phyloP scores from a whole-genome alignment of 345 rosid species.

The Gossypium herbaceum region DNA sequence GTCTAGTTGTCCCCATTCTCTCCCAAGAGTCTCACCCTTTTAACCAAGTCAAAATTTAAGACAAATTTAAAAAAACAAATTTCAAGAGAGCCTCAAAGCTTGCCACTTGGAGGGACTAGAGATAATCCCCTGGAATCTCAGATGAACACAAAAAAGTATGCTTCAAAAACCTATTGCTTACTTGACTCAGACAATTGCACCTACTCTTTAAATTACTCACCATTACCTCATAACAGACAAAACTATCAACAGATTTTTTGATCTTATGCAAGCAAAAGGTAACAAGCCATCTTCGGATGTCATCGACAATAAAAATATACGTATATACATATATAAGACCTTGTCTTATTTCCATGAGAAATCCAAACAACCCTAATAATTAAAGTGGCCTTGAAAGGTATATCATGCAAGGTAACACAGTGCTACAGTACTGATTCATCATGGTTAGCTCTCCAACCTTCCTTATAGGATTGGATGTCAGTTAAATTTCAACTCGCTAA shows the following conservation, averaged over 20 bases:
- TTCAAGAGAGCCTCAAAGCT: background rate
- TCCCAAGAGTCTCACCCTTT: background rate
- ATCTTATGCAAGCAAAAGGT: background rate
- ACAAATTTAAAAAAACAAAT: slow-evolving; percentile 19
- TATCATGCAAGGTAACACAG: too few species aligned
- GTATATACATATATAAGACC: too few species aligned
- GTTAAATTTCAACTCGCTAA: too few species aligned
- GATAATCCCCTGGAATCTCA: background rate
- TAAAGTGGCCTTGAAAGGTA: too few species aligned
- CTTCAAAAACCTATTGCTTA: background rate
- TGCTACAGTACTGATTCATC: too few species aligned
- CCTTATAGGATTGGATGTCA: too few species aligned
- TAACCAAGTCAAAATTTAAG: slow-evolving; percentile 23
- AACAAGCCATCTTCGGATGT: too few species aligned
- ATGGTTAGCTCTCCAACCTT: too few species aligned
- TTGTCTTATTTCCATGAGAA: too few species aligned
- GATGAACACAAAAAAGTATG: slow-evolving; percentile 29
- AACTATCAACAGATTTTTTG: background rate
- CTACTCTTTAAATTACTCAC: slow-evolving; percentile 11
- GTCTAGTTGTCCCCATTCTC: background rate
- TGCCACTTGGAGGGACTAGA: slow-evolving; percentile 3
- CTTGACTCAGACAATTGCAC: slow-evolving; percentile 8
- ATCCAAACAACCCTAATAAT: too few species aligned
- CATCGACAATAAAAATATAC: too few species aligned
- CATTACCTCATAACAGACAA: background rate